Conservation (phyloP, 768 basidiomycete species). For the Agaricus bisporus region DNA sequence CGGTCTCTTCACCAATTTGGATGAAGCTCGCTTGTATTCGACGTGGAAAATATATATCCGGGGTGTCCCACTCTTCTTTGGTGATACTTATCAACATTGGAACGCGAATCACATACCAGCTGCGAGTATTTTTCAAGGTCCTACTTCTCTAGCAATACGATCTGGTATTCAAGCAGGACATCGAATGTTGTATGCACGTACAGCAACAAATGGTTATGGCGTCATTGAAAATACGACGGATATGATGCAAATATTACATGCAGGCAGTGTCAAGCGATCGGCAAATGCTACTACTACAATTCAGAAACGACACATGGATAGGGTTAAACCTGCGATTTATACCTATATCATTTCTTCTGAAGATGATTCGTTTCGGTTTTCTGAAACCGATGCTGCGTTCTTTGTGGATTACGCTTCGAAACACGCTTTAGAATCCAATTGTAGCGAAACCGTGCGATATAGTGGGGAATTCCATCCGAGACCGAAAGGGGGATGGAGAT, state of each 20-base stretch:
- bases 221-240: slow-evolving; percentile 44
- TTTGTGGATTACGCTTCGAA: slow-evolving; percentile 85
- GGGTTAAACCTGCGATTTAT: slow-evolving; percentile 78
- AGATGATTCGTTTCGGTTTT: slow-evolving; percentile 75
- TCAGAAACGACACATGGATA: slow-evolving; percentile 19
- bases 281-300: background rate
- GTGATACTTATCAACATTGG: slow-evolving; percentile 59
- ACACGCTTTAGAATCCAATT: slow-evolving; percentile 80
- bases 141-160: slow-evolving; percentile 56
- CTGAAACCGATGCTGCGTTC: slow-evolving; percentile 83
- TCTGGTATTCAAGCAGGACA: slow-evolving; percentile 69
- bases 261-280: slow-evolving; percentile 19
- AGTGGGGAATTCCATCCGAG: slow-evolving; percentile 78
- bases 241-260: slow-evolving; percentile 45
- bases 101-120: slow-evolving; percentile 63
- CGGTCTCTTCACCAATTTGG: slow-evolving; percentile 55
- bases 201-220: slow-evolving; percentile 59
- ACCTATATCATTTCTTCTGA: slow-evolving; percentile 78
- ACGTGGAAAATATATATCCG: slow-evolving; percentile 76
- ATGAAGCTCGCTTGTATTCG: slow-evolving; percentile 60
- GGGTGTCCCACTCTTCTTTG: slow-evolving; percentile 54
- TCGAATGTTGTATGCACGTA: slow-evolving; percentile 67
- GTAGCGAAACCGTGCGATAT: slow-evolving; percentile 60
- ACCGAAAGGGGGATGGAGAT: slow-evolving; percentile 61
- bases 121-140: slow-evolving; percentile 61